Evolutionary conservation across 495 filamentous ascomycete species (phyloP).

Genomic region (Neurospora sp.): DNA sequence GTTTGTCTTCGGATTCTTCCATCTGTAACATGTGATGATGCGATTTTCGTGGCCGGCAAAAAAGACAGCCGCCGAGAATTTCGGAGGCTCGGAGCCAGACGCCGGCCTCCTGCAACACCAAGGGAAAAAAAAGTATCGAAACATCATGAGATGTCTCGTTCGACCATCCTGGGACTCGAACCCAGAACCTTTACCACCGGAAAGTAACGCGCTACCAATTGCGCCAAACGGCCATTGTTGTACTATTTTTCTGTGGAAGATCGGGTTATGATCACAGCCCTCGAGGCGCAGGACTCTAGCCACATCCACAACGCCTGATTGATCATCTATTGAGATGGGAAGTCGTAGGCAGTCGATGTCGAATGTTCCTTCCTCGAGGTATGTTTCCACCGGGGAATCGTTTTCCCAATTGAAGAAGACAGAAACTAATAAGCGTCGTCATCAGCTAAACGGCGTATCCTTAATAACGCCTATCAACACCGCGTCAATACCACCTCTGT

Average conservation of each 20-base stretch:
- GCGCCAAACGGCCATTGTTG: not conserved
- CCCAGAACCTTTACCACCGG: not conserved
- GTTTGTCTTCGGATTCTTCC: not conserved
- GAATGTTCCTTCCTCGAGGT: not conserved
- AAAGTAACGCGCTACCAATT: conserved; percentile 1
- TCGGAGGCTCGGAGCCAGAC: not conserved
- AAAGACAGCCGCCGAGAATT: not conserved
- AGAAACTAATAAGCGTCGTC: too few species aligned
- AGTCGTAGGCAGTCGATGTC: not conserved
- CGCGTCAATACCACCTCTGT: not conserved
- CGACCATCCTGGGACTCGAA: not conserved
- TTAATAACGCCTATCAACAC: not conserved
- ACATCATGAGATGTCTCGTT: not conserved
- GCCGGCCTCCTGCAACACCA: not conserved
- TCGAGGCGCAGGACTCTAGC: not conserved
- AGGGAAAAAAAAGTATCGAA: not conserved
- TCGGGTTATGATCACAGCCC: not conserved
- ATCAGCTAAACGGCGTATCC: not conserved
- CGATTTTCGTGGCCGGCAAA: not conserved
- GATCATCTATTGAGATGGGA: not conserved
- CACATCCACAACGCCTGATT: not conserved
- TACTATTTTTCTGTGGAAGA: not conserved
- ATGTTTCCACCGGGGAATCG: not conserved
- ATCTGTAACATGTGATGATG: not conserved
- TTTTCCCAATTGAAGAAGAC: not conserved